Conservation (phyloP, 2,329 filamentous ascomycete species). For the Thermothelomyces thermophilus region DNA sequence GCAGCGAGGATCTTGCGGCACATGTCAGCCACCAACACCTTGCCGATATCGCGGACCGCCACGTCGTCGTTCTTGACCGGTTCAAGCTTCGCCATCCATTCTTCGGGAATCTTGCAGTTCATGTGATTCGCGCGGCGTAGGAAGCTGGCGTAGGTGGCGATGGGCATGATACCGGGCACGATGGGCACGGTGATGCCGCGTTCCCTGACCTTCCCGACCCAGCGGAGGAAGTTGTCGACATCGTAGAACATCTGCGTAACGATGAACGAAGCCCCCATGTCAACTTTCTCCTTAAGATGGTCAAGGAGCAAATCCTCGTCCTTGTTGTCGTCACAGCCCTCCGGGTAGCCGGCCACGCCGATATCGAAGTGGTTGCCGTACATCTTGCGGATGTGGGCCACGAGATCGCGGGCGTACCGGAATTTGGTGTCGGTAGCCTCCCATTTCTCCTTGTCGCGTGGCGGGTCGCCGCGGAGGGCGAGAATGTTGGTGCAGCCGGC, state of each 20-base stretch:
- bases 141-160: constrained; percentile 92
- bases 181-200: constrained; percentile 67
- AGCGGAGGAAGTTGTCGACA: constrained; percentile 85
- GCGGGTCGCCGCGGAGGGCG: constrained; percentile 86
- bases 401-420: constrained; percentile 85
- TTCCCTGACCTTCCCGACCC: constrained; percentile 80
- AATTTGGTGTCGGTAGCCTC: constrained; percentile 80
- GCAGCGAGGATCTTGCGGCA: constrained; percentile 77
- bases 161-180: constrained; percentile 87
- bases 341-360: constrained; percentile 92
- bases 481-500: constrained; percentile 96
- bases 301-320: constrained; percentile 79
- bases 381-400: constrained; percentile 63
- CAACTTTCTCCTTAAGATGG: constrained; percentile 94
- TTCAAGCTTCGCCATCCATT: constrained; percentile 77
- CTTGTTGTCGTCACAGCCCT: constrained; percentile 89
- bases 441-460: constrained; percentile 91
- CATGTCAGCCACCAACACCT: constrained; percentile 79
- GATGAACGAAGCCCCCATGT: constrained; percentile 87
- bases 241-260: constrained; percentile 99
- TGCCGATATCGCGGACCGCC: constrained; percentile 83
- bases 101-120: constrained; percentile 71
- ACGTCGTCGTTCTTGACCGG: constrained; percentile 96
- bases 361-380: constrained; percentile 95
- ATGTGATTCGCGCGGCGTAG: constrained; percentile 86